A percentile compares a stretch with the other conserved stretches of the same genome.
Conservation (phyloP, 1,284 basidiomycete genomes). For the Moesziomyces globuligerus region DNA sequence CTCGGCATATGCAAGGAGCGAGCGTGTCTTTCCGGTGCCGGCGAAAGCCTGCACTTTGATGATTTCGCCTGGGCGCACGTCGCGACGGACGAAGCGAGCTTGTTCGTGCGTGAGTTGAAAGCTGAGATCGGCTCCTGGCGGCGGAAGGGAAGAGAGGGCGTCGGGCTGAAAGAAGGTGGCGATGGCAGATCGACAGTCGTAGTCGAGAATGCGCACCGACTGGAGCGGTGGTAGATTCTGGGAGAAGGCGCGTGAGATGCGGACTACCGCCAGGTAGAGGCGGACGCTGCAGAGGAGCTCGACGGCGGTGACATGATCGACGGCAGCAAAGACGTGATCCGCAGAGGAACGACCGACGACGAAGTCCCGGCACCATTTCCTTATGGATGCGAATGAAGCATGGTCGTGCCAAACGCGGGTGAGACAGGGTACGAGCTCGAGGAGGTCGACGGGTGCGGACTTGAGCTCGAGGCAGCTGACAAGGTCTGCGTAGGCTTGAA, state of each 20-base stretch:
- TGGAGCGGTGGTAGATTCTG: slow-evolving; percentile 34
- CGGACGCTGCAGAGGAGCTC: slow-evolving; percentile 54
- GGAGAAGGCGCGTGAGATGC: slow-evolving; percentile 48
- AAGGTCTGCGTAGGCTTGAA: slow-evolving; percentile 37
- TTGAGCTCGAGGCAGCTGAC: slow-evolving; percentile 35
- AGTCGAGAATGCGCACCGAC: slow-evolving; percentile 49
- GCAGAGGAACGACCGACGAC: slow-evolving; percentile 42
- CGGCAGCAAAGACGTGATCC: slow-evolving; percentile 28
- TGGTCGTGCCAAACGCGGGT: slow-evolving; percentile 32
- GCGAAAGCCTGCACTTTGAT: slow-evolving; percentile 62
- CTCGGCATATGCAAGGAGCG: slow-evolving; percentile 54
- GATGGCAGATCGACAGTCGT: slow-evolving; percentile 46
- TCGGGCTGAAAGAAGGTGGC: slow-evolving; percentile 42
- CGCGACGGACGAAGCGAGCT: slow-evolving; percentile 43
- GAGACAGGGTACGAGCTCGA: slow-evolving; percentile 37
- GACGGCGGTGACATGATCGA: slow-evolving; percentile 44
- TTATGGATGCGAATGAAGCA: slow-evolving; percentile 24
- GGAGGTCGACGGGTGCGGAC: slow-evolving; percentile 36
- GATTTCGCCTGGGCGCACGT: slow-evolving; percentile 50
- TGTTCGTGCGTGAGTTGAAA: slow-evolving; percentile 61
- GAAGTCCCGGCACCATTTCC: slow-evolving; percentile 47
- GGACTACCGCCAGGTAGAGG: slow-evolving; percentile 51
- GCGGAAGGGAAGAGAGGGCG: background rate
- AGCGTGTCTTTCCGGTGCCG: slow-evolving; percentile 61
- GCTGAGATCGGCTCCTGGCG: slow-evolving; percentile 5